phyloP scores from a whole-genome alignment of 108 stramenopile genomes.

The Cyclotella sp. region DNA sequence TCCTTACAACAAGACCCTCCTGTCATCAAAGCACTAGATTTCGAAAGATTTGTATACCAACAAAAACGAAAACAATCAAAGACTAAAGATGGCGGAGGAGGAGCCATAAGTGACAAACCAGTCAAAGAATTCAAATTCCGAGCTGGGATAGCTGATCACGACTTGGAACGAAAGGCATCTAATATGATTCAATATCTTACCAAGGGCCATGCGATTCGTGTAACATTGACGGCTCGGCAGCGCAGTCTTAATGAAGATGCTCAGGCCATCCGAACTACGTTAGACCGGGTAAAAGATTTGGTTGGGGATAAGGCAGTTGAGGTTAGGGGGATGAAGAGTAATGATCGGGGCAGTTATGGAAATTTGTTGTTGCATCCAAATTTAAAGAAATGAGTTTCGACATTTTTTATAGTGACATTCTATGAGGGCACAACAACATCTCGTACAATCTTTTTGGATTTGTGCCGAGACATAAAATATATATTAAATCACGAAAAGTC shows the following conservation, averaged over 20 bases:
- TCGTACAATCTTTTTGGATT: too few species aligned
- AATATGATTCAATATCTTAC: slow-evolving; percentile 57
- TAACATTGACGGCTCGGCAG: slow-evolving; percentile 60
- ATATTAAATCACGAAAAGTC: too few species aligned
- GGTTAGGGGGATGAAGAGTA: slow-evolving; percentile 47
- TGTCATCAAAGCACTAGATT: slow-evolving; percentile 65
- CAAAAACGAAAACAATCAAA: slow-evolving; percentile 39
- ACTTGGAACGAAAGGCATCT: slow-evolving; percentile 62
- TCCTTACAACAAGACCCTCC: slow-evolving; percentile 56
- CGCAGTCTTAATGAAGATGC: slow-evolving; percentile 51
- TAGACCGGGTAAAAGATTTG: slow-evolving; percentile 56
- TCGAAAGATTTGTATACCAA: slow-evolving; percentile 59
- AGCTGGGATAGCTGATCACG: slow-evolving; percentile 70
- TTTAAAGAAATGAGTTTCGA: slow-evolving; percentile 14
- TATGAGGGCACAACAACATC: too few species aligned
- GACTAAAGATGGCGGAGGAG: slow-evolving; percentile 42
- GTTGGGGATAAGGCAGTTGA: slow-evolving; percentile 56
- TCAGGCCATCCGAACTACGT: slow-evolving; percentile 54
- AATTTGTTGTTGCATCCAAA: slow-evolving; percentile 46
- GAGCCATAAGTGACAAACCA: slow-evolving; percentile 50
- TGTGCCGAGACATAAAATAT: too few species aligned
- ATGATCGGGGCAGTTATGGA: slow-evolving; percentile 36
- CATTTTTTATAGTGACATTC: background rate
- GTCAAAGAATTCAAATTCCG: slow-evolving; percentile 61
- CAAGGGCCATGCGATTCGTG: slow-evolving; percentile 69